Evolutionary conservation across 805 yeast species (phyloP).

Genomic region (Vanderwaltozyma verrucispora): DNA sequence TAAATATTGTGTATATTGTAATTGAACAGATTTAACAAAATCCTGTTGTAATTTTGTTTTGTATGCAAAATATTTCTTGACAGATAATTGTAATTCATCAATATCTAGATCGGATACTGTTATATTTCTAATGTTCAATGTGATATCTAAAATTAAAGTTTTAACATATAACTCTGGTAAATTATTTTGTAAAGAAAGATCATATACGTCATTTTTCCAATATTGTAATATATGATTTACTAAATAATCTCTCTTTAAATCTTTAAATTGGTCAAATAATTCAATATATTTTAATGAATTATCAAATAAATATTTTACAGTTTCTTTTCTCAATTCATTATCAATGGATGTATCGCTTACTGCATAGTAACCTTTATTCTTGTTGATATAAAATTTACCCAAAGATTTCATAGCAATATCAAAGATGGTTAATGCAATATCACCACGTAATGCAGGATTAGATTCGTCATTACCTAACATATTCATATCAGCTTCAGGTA

Average conservation of each 20-base stretch:
- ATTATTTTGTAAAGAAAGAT: slow-evolving; percentile 20
- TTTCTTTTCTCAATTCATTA: slow-evolving; percentile 18
- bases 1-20: slow-evolving; percentile 24
- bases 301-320: slow-evolving; percentile 28
- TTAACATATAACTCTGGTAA: slow-evolving; percentile 31
- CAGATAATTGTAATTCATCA: slow-evolving; percentile 52
- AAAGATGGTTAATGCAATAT: slow-evolving; percentile 58
- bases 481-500: slow-evolving; percentile 82
- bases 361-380: slow-evolving; percentile 26
- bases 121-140: slow-evolving; percentile 54
- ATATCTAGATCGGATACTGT: slow-evolving; percentile 33
- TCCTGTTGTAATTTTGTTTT: slow-evolving; percentile 33
- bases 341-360: slow-evolving; percentile 27
- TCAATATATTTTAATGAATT: slow-evolving; percentile 38
- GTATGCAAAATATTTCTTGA: slow-evolving; percentile 60
- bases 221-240: slow-evolving; percentile 52
- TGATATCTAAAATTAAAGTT: slow-evolving; percentile 41
- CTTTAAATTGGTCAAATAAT: slow-evolving; percentile 59
- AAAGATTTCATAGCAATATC: slow-evolving; percentile 52
- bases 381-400: slow-evolving; percentile 21
- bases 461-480: slow-evolving; percentile 80
- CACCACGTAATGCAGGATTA: slow-evolving; percentile 69
- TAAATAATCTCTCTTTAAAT: slow-evolving; percentile 58
- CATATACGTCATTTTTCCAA: slow-evolving; percentile 35
- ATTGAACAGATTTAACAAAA: slow-evolving; percentile 28